Evolutionary conservation across 192 early-diverging fungal genomes (phyloP), one percentile per base, ranked within the genome.

Genomic region (Entomortierella parvispora): DNA sequence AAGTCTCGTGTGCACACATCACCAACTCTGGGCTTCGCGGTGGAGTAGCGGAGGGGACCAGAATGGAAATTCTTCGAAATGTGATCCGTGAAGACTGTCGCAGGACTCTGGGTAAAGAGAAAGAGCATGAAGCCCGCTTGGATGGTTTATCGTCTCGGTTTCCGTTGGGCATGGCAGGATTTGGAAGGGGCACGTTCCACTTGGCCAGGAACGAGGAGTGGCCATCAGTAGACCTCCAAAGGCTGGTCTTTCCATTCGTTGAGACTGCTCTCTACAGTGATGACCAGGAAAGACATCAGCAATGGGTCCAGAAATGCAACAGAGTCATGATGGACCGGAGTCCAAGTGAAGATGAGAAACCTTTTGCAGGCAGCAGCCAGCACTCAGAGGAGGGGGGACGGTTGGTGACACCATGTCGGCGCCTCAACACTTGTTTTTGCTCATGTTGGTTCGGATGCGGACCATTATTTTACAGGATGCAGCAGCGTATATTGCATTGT

Each of bases 221-320:
- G 4, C 65, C 65, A 4, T 22, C 54, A 8, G 15, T 50, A 0
- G 47, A 25, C 2, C 55, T 68, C 18, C 54, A 58, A 49, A 18
- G 33, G 18, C 29, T 26, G 2, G 25, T 68, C 29, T 68, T 68
- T 26, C 65, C 65, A 5, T 68, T 58, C 44, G 48, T 68, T 32
- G 65, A 58, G 47, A 8, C 4, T 10, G 49, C 61, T 5, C 20
- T 26, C 33, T 17, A 18, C 5, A 20, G 28, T 17, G 32, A 2
- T 40, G 33, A 2, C 3, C 14, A 2, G 8, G 20, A 34, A 10
- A 20, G 12, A 20, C n/a, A 52, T 33, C 10, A 63, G 2, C 3
- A 18, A 5, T 63, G 61, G 61, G 17, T 0, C 46, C 17, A 26
- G 14, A 49, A 52, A 23, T 63, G 61, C 31, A 31, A 52, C 5